Evolutionary conservation across 371 early-diverging fungal genomes (phyloP).

Genomic region (Rozella allomycis): DNA sequence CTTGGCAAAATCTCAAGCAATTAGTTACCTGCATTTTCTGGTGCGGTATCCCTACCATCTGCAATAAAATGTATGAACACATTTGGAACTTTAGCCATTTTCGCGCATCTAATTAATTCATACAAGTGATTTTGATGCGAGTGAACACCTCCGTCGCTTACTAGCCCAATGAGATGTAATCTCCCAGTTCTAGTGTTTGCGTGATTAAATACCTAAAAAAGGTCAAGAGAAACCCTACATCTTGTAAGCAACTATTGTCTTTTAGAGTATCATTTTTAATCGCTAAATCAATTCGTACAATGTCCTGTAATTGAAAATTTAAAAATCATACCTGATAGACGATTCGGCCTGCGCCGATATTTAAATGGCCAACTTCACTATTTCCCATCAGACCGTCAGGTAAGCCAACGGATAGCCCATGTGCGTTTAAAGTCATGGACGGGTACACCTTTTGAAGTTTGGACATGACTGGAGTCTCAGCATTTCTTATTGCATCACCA

Average conservation of each 20-base stretch:
- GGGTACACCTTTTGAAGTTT: constrained; percentile 46
- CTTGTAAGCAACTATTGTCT: constrained; percentile 15
- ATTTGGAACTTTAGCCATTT: constrained; percentile 57
- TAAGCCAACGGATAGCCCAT: constrained; percentile 92
- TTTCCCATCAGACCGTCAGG: constrained; percentile 98
- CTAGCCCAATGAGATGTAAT: constrained; percentile 88
- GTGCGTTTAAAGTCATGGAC: constrained; percentile 63
- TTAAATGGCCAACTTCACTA: constrained; percentile 98
- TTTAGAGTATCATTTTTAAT: constrained; percentile 43
- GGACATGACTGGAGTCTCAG: constrained; percentile 84
- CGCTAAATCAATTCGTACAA: constrained; percentile 83
- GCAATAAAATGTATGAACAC: constrained; percentile 91
- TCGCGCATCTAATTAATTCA: constrained; percentile 57
- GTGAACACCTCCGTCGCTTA: constrained; percentile 98
- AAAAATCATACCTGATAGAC: constrained; percentile 65
- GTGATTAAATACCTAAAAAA: constrained; percentile 55
- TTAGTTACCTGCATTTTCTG: constrained; percentile 34
- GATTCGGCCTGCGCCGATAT: constrained; percentile 96
- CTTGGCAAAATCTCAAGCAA: constrained; percentile 1
- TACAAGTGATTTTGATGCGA: constrained; percentile 86
- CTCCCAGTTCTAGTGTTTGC: constrained; percentile 64
- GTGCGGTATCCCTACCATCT: constrained; percentile 97
- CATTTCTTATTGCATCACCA: constrained; percentile 84
- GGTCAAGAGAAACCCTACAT: too few relatives aligned
- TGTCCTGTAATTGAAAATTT: constrained; percentile 38